phyloP scores from a whole-genome alignment of 371 early-diverging fungal genomes.

The Syncephalastrum monosporum region DNA sequence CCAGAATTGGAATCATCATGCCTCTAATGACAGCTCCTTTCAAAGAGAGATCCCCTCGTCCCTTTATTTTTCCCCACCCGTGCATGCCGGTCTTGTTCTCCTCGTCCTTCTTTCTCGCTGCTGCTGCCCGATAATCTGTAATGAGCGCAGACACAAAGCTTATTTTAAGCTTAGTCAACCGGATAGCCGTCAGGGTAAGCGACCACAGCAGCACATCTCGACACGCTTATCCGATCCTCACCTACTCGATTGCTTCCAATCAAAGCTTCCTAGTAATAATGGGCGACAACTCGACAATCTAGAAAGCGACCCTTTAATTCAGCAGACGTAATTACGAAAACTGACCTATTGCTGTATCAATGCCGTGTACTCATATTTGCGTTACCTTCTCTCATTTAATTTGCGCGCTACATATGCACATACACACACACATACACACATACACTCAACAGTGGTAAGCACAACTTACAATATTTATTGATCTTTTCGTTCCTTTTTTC shows the following conservation, averaged over 20 bases:
- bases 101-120: slow-evolving; percentile 2
- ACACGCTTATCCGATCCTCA: no score
- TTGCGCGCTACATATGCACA: no score
- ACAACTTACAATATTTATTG: no score
- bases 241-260: not conserved
- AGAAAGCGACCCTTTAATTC: slow-evolving; percentile 65
- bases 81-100: slow-evolving; percentile 8
- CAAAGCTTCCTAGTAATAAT: slow-evolving; percentile 60
- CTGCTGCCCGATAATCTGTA: slow-evolving; percentile 1
- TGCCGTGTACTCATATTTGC: no score
- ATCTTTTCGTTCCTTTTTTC: no score
- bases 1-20: no score
- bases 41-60: slow-evolving; percentile 1
- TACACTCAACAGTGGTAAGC: no score
- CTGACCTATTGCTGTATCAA: no score
- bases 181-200: slow-evolving; percentile 51
- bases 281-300: slow-evolving; percentile 55
- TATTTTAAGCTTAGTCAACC: slow-evolving; percentile 49
- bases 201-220: not conserved
- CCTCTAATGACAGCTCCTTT: no score
- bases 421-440: no score
- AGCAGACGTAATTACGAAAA: slow-evolving; percentile 42
- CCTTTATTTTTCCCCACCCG: slow-evolving; percentile 4
- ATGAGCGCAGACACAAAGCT: slow-evolving; percentile 52
- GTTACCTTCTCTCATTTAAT: no score